Evolutionary conservation across 345 rosid genomes (phyloP), one percentile per base, ranked within the genome.

Genomic region (Nephelium lappaceum): DNA sequence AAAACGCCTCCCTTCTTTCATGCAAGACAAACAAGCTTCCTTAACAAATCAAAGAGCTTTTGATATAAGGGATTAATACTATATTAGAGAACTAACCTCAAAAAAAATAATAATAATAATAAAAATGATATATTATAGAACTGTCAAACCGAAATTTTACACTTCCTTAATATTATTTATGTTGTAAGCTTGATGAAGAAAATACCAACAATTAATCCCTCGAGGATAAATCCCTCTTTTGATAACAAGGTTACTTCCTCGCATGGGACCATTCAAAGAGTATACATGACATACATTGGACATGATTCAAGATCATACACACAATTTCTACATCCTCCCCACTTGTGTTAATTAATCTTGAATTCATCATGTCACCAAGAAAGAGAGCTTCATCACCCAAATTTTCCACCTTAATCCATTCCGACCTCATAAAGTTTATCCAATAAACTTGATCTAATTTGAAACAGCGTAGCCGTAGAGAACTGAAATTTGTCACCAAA

Each of bases 371-470:
- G n/a, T 72, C 36, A 21, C 31, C 31, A 45, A 57, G 18, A 47
- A 75, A 65, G 15, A 65, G 38, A 11, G 63, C 69, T 18, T 65
- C 3, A 36, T 36, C 14, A 10, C 27, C 78, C 14, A 75, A 21
- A 42, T 75, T 49, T 19, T 49, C 55, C 63, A 51, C 61, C 78
- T n/a, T 49, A 43, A 47, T 62, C 78, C 60, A 75, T 21, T 65
- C 38, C 36, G 8, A 19, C 27, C n/a, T 36, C n/a, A 1, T 1
- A 75, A 75, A 75, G 25, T 75, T 36, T 65, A 64, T 61, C 2
- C 18, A 15, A n/a, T 61, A 61, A 39, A 73, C 67, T 14, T 49
- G 55, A 41, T 5, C 43, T 41, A 41, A 6, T 31, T 31, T 31
- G 3, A 31, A 31, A 31, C 16, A 9, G 8, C 19, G 47, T n/a